Evolutionary conservation across 106 monocot genomes (phyloP).

Genomic region (Dioscorea alata): DNA sequence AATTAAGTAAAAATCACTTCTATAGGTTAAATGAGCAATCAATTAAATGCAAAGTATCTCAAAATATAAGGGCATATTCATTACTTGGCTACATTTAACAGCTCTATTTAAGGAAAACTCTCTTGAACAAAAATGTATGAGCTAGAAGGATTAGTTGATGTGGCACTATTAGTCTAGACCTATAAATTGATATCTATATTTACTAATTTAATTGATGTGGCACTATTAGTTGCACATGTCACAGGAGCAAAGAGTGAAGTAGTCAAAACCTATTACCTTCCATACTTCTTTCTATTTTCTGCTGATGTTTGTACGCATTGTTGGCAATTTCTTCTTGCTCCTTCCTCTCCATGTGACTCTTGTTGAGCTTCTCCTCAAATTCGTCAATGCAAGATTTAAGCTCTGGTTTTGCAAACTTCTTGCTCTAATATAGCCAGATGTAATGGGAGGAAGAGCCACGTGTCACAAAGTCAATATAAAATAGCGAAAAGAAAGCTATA

Average conservation of each 20-base stretch:
- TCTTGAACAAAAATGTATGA: too few species aligned
- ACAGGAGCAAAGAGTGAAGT: background rate
- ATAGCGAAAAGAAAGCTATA: background rate
- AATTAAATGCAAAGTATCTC: too few species aligned
- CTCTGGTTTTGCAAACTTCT: slow-evolving; percentile 90
- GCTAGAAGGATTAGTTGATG: too few species aligned
- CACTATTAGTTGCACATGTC: background rate
- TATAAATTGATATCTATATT: too few species aligned
- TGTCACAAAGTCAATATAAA: too few species aligned
- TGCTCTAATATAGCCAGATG: slow-evolving; percentile 45
- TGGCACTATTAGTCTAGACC: too few species aligned
- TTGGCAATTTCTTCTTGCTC: slow-evolving; percentile 74
- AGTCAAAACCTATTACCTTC: slow-evolving; percentile 47
- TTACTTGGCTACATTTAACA: too few species aligned
- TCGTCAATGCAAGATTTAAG: slow-evolving; percentile 79
- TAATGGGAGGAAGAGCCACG: background rate
- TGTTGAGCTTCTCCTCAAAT: slow-evolving; percentile 86
- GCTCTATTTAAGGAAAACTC: too few species aligned
- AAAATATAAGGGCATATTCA: too few species aligned
- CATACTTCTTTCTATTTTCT: slow-evolving; percentile 39
- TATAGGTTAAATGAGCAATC: too few species aligned
- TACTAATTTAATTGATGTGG: too few species aligned
- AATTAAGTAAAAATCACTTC: too few species aligned
- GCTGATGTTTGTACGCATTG: slow-evolving; percentile 65
- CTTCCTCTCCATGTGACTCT: slow-evolving; percentile 69